Evolutionary conservation across 2,329 filamentous ascomycete species (phyloP).

Genomic region (Aspergillus clavatus): DNA sequence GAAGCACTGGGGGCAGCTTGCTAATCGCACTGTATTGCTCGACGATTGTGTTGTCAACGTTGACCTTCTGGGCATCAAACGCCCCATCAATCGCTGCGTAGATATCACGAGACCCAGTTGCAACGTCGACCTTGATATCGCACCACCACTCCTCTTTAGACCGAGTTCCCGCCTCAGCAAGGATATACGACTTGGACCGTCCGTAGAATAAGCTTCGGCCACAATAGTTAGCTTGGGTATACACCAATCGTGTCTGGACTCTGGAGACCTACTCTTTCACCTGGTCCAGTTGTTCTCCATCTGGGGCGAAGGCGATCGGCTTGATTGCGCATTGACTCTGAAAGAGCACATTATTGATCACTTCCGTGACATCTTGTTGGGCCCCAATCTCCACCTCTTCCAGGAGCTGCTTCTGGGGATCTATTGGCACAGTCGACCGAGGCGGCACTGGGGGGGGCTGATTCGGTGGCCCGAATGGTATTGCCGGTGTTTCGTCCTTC

Average conservation of each 20-base stretch:
- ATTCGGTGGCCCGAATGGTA: slow-evolving; percentile 35
- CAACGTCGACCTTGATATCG: slow-evolving; percentile 59
- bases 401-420: slow-evolving; percentile 35
- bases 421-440: slow-evolving; percentile 38
- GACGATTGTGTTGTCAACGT: slow-evolving; percentile 57
- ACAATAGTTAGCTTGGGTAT: no score
- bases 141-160: slow-evolving; percentile 56
- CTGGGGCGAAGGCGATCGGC: slow-evolving; percentile 59
- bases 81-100: slow-evolving; percentile 81
- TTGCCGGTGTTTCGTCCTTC: slow-evolving; percentile 4
- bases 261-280: slow-evolving; percentile 61
- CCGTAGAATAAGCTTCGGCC: slow-evolving; percentile 48
- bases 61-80: slow-evolving; percentile 74
- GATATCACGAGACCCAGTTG: slow-evolving; percentile 58
- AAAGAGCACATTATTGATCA: slow-evolving; percentile 87
- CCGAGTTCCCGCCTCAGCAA: slow-evolving; percentile 43
- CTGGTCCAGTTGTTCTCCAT: slow-evolving; percentile 74
- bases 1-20: slow-evolving; percentile 75
- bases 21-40: slow-evolving; percentile 67
- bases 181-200: slow-evolving; percentile 41
- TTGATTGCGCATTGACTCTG: slow-evolving; percentile 85
- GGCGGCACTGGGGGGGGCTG: slow-evolving; percentile 58
- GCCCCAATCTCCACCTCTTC: slow-evolving; percentile 56
- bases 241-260: no score
- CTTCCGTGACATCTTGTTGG: slow-evolving; percentile 94